Evolutionary conservation across 2,329 filamentous ascomycete species (phyloP).

Genomic region (Teratosphaeria pseudoeucalypti): DNA sequence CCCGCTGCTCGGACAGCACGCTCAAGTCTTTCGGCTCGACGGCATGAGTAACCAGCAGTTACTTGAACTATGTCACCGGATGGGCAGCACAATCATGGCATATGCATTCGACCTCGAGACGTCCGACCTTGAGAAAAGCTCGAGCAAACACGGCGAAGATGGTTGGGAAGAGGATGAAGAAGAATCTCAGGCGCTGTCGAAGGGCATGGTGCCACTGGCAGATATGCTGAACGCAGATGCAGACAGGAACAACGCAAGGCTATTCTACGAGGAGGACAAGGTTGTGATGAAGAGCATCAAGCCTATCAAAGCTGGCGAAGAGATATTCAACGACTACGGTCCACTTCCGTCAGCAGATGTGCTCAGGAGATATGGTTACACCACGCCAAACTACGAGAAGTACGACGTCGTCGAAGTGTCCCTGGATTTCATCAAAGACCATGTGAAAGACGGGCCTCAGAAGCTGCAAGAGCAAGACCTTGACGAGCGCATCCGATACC

Average conservation of each 20-base stretch:
- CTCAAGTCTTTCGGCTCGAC: conserved; percentile 30
- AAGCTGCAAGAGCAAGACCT: conserved; percentile 5
- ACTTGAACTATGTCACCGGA: conserved; percentile 56
- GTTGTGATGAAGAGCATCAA: conserved; percentile 64
- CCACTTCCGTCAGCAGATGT: conserved; percentile 74
- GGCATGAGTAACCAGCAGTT: conserved; percentile 36
- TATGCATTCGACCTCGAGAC: conserved; percentile 77
- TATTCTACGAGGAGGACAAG: conserved; percentile 48
- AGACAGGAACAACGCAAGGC: conserved; percentile 63
- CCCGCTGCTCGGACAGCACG: conserved; percentile 39
- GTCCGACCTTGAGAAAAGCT: conserved; percentile 13
- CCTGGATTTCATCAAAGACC: conserved; percentile 45
- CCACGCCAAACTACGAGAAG: conserved; percentile 63
- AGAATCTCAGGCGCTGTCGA: conserved; percentile 33
- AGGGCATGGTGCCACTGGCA: conserved; percentile 85
- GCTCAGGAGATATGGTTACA: conserved; percentile 75
- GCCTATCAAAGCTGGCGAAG: conserved; percentile 57
- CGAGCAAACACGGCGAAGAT: conserved; percentile 45
- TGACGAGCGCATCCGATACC: conserved; percentile 36
- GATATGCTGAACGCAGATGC: conserved; percentile 85
- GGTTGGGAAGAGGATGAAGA: conserved; percentile 32
- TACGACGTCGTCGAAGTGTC: conserved; percentile 78
- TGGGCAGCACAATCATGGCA: conserved; percentile 85
- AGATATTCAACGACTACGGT: conserved; percentile 85
- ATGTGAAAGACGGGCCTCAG: conserved; percentile 24